phyloP scores from a whole-genome alignment of 2,329 filamentous ascomycete genomes.

The Pestalotiopsis sp. region DNA sequence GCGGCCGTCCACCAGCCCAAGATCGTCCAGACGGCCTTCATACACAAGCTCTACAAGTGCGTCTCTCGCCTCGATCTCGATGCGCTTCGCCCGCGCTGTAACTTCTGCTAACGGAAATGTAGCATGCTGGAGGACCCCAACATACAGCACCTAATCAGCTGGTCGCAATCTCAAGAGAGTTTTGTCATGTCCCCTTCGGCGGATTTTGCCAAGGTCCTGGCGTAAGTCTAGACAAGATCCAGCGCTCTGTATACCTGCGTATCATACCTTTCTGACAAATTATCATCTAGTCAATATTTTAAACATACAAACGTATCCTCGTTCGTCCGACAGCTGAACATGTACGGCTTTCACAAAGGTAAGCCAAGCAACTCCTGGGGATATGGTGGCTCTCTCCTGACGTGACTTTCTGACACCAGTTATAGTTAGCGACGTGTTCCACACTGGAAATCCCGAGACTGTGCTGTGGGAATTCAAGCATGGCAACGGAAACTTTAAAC shows the following conservation, averaged over 20 bases:
- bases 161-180: constrained; percentile 91
- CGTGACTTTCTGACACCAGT: not conserved
- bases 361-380: constrained; percentile 13
- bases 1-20: constrained; percentile 90
- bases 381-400: not conserved
- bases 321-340: constrained; percentile 96
- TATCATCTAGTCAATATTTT: constrained; percentile 80
- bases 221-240: constrained; percentile 56
- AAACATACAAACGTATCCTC: constrained; percentile 99
- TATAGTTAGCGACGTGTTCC: constrained; percentile 95
- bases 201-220: constrained; percentile 96
- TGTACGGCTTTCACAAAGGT: constrained; percentile 99
- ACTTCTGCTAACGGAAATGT: constrained; percentile 22
- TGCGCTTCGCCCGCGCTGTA: not conserved
- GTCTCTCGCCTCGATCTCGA: constrained; percentile 41
- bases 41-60: constrained; percentile 98
- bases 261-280: constrained; percentile 1
- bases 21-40: constrained; percentile 97
- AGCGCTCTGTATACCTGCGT: constrained; percentile 15
- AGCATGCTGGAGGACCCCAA: constrained; percentile 96
- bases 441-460: constrained; percentile 89
- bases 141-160: constrained; percentile 95
- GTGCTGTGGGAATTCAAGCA: constrained; percentile 99
- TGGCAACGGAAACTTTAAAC: constrained; percentile 94
- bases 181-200: constrained; percentile 98